phyloP scores from a whole-genome alignment of 2,329 filamentous ascomycete genomes.

The Colletotrichum cordylinicola region DNA sequence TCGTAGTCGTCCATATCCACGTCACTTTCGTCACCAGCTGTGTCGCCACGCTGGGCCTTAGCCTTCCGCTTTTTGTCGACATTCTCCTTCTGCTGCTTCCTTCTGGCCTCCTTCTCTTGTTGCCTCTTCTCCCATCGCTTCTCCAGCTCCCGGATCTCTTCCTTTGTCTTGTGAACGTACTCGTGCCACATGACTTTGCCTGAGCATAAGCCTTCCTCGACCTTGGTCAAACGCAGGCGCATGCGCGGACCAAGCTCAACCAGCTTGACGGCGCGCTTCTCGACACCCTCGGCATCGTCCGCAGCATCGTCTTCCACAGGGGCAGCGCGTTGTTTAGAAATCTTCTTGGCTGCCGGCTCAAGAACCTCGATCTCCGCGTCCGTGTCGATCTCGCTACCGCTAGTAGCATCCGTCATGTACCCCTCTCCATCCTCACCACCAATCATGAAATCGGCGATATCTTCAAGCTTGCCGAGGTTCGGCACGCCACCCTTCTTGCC shows the following conservation, averaged over 20 bases:
- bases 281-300: constrained; percentile 64
- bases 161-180: constrained; percentile 83
- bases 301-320: constrained; percentile 50
- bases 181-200: constrained; percentile 99
- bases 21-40: constrained; percentile 39
- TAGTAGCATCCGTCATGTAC: constrained; percentile 85
- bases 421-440: constrained; percentile 78
- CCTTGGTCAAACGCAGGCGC: constrained; percentile 88
- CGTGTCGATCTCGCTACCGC: constrained; percentile 90
- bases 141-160: constrained; percentile 80
- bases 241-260: constrained; percentile 92
- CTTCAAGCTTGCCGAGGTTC: constrained; percentile 88
- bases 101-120: constrained; percentile 82
- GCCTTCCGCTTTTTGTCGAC: constrained; percentile 82
- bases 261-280: constrained; percentile 88
- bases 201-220: constrained; percentile 89
- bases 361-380: constrained; percentile 93
- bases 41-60: constrained; percentile 40
- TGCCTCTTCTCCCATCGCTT: constrained; percentile 80
- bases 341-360: constrained; percentile 66
- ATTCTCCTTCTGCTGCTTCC: constrained; percentile 86
- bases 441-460: constrained; percentile 94
- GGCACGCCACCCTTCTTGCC: constrained; percentile 77
- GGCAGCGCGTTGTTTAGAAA: constrained; percentile 55
- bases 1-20: constrained; percentile 51